Conservation (phyloP, 2,329 filamentous ascomycete genomes). For the Colletotrichum agaves region DNA sequence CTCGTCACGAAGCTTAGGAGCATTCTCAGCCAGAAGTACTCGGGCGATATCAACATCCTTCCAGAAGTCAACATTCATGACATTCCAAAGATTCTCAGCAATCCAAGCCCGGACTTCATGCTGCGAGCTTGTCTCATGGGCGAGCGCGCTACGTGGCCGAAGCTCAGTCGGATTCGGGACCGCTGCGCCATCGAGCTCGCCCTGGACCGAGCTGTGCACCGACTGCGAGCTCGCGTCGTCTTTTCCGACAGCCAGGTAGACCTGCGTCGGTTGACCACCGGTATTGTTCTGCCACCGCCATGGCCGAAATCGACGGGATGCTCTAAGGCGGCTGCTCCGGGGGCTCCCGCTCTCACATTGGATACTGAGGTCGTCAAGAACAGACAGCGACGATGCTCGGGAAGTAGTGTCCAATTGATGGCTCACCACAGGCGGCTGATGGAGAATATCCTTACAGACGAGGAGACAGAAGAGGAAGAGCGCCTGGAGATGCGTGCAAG, state of each 20-base stretch:
- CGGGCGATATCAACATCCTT: slow-evolving; percentile 93
- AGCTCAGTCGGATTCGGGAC: slow-evolving; percentile 85
- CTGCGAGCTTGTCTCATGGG: slow-evolving; percentile 78
- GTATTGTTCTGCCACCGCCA: slow-evolving; percentile 40
- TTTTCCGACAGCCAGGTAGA: slow-evolving; percentile 75
- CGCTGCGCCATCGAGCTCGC: slow-evolving; percentile 90
- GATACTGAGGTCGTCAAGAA: slow-evolving; percentile 46
- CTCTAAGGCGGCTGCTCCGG: slow-evolving; percentile 38
- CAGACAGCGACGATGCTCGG: slow-evolving; percentile 60
- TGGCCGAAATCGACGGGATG: slow-evolving; percentile 43
- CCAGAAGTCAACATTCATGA: slow-evolving; percentile 81
- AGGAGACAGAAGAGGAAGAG: slow-evolving; percentile 58
- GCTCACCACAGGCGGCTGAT: slow-evolving; percentile 49
- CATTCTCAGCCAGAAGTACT: slow-evolving; percentile 90
- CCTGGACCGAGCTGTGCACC: slow-evolving; percentile 78
- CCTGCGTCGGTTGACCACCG: slow-evolving; percentile 59
- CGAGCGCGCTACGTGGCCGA: slow-evolving; percentile 91
- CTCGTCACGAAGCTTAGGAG: slow-evolving; percentile 81
- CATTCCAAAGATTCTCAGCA: slow-evolving; percentile 80
- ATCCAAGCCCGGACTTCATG: slow-evolving; percentile 91
- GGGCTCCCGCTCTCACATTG: slow-evolving; percentile 39
- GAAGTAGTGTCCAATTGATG: slow-evolving; percentile 57
- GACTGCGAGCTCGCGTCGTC: slow-evolving; percentile 73
- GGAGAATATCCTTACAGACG: slow-evolving; percentile 55
- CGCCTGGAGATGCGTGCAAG: slow-evolving; percentile 54